These are phyloP conservation scores for Tulasnella sp. DNA, from an alignment of 768 basidiomycete genomes.

Conservation along the genomic window DNA sequence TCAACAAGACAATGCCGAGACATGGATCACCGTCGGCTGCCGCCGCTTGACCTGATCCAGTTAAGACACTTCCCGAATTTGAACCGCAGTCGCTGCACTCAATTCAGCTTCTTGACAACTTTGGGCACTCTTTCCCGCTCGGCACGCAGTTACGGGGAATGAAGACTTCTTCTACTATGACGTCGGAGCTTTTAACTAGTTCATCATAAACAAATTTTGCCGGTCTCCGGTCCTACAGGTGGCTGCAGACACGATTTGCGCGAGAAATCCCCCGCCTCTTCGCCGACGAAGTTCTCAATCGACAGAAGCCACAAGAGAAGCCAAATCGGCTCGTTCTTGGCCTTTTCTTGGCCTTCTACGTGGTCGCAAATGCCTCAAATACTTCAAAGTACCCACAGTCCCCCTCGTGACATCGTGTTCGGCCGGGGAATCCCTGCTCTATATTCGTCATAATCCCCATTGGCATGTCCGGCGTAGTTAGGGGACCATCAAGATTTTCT, in stretches of 20 bases:
- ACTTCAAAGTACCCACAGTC: neutral
- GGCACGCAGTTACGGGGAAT: neutral
- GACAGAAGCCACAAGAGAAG: neutral
- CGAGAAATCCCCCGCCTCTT: neutral
- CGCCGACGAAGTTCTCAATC: neutral
- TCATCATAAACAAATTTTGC: neutral
- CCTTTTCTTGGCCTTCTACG: neutral
- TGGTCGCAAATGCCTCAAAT: neutral
- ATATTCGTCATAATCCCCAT: constrained; percentile 7
- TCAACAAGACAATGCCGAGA: neutral
- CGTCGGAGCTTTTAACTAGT: neutral
- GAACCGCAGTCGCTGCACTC: neutral
- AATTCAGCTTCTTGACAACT: neutral
- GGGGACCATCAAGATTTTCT: neutral
- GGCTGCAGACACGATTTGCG: neutral
- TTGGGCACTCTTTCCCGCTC: neutral
- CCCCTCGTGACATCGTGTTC: neutral
- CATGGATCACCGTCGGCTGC: neutral
- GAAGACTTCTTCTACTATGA: neutral
- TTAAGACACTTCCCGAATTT: neutral
- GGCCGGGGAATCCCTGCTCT: neutral
- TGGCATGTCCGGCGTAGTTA: neutral
- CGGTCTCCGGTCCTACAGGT: neutral
- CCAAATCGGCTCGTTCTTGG: constrained; percentile 6
- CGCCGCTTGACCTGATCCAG: neutral